phyloP scores from a whole-genome alignment of 1,284 basidiomycete species.

The Lentinula novae-zelandiae region DNA sequence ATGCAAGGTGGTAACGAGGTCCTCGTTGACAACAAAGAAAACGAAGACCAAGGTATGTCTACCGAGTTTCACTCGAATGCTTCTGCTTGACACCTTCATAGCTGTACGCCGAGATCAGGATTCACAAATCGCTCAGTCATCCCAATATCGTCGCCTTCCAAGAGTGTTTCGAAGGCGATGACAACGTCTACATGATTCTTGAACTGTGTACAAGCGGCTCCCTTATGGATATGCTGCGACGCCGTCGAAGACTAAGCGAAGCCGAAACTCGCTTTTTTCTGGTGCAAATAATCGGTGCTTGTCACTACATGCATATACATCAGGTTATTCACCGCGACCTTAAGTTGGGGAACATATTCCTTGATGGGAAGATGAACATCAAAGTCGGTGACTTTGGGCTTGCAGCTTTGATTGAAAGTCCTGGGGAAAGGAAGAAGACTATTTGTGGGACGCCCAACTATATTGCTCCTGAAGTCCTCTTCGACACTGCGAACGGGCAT shows the following conservation, averaged over 20 bases:
- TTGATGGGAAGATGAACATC: conserved; percentile 90
- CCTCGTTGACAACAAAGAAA: conserved; percentile 84
- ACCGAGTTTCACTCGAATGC: background rate
- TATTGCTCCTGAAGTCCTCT: conserved; percentile 96
- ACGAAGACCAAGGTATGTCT: conserved; percentile 82
- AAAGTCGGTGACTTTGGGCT: conserved; percentile 98
- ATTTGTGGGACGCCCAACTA: conserved; percentile 99
- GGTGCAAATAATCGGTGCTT: conserved; percentile 93
- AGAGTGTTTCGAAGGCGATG: conserved; percentile 94
- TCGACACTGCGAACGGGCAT: conserved; percentile 94
- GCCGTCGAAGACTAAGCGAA: conserved; percentile 86
- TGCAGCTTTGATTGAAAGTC: conserved; percentile 94
- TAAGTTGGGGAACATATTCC: conserved; percentile 94
- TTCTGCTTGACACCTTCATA: conserved; percentile 16
- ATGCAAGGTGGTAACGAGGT: conserved; percentile 87
- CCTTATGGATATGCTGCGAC: conserved; percentile 88
- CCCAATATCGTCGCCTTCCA: conserved; percentile 92
- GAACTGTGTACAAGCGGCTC: conserved; percentile 91
- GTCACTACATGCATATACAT: conserved; percentile 94
- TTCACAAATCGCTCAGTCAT: conserved; percentile 88
- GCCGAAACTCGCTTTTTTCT: conserved; percentile 92
- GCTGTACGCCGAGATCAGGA: conserved; percentile 99
- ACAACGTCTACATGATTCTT: conserved; percentile 96
- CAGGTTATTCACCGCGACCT: conserved; percentile 96
- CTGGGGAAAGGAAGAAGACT: conserved; percentile 97